Conservation (phyloP, 2,329 filamentous ascomycete species). For the Pseudonectria buxi region DNA sequence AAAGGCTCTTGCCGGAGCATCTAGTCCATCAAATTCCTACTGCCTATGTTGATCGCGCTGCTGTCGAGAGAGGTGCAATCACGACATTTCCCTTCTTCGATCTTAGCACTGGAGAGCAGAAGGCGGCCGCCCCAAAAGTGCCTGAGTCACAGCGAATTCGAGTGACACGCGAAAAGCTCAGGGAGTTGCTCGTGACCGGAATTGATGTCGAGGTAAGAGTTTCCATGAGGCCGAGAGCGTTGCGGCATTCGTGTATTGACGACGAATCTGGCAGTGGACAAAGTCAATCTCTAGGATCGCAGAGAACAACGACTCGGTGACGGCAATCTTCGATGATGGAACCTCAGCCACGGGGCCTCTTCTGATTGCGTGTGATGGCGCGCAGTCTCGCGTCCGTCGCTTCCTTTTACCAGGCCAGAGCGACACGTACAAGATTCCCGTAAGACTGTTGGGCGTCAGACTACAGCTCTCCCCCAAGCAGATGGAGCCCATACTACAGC, state of each 20-base stretch:
- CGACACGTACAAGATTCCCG: conserved; percentile 36
- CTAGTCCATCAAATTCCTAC: conserved; percentile 39
- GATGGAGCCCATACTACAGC: conserved; percentile 33
- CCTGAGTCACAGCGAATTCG: conserved; percentile 39
- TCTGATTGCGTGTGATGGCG: conserved; percentile 46
- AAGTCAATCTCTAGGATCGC: conserved; percentile 30
- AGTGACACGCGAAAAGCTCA: conserved; percentile 40
- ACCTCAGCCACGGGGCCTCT: conserved; percentile 34
- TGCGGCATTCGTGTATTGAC: too few relatives aligned
- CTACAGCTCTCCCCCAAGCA: conserved; percentile 34
- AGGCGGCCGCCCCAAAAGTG: conserved; percentile 34
- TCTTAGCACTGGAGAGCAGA: conserved; percentile 40
- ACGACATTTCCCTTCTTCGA: conserved; percentile 51
- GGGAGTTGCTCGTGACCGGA: conserved; percentile 37
- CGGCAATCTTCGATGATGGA: conserved; percentile 41
- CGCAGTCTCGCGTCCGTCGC: conserved; percentile 36
- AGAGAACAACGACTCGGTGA: conserved; percentile 26
- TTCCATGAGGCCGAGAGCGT: too few relatives aligned
- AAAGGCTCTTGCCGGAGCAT: conserved; percentile 42
- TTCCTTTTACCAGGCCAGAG: conserved; percentile 27
- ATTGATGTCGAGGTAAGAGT: conserved; percentile 39
- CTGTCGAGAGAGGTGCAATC: conserved; percentile 38
- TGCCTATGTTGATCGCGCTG: conserved; percentile 46
- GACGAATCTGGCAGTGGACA: too few relatives aligned
- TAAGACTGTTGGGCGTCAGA: conserved; percentile 42